Base-by-base conservation (phyloP, 352 stramenopile genomes). In the Globisporangium splendens region DNA sequence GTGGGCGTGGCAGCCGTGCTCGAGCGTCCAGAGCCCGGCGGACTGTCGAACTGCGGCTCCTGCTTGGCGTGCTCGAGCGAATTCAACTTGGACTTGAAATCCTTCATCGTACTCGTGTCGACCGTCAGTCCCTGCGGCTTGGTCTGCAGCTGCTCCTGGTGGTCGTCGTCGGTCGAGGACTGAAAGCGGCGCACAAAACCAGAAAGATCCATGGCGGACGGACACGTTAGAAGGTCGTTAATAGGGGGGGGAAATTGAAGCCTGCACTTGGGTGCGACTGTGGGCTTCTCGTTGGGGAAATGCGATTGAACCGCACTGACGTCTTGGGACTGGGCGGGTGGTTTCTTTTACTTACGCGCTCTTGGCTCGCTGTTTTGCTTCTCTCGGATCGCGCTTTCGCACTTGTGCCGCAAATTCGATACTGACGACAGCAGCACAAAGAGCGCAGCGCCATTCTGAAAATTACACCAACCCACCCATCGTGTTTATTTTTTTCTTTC, bases 61-160 rank as follows among this genome's bases (percentile, higher is more conserved):
- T 61, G 59, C 39, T 62, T 20, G 14, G 35, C 42, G 58, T 61
- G 73, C 47, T 66, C 64, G 15, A 64, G 39, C 61, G 66, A 46
- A 38, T 59, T 63, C 51, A 59, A 24, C 50, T 65, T 68, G 22
- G 43, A 63, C 48, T 61, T 61, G 50, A 55, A 63, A 31, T 61
- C 55, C 60, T 75, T 72, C 44, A 64, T 61, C 17, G 70, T 56
- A 58, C 59, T 77, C 22, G 79, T 87, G 71, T 89, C 73, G n/a
- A 87, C 77, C 21, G 65, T 66, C 8, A 83, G 61, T n/a, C 59
- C 49, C 24, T 53, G 31, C 20, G 69, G 57, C 17, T 72, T 71
- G 31, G 46, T 57, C n/a, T 66, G 62, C 18, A 51, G 42, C 14
- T 63, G 63, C 42, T 56, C 54, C 22, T 63, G 56, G 15, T 46